These are phyloP conservation scores for Ceratobasidium theobromae DNA, from an alignment of 1,284 basidiomycete genomes.

Conservation along the genomic window DNA sequence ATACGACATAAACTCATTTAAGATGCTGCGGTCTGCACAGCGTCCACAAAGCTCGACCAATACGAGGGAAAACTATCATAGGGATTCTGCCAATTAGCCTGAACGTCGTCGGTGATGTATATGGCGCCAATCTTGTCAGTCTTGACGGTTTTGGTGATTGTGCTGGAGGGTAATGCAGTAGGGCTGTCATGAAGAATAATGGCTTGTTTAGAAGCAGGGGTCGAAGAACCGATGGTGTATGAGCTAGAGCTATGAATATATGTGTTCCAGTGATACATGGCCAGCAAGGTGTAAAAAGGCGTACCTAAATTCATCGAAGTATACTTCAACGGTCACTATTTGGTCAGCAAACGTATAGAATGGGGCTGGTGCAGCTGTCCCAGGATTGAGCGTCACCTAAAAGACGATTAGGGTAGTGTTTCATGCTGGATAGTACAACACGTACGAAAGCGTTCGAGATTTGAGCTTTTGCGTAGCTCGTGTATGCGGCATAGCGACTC, in stretches of 20 bases:
- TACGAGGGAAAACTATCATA: slow-evolving; percentile 18
- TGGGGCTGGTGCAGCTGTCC: slow-evolving; percentile 30
- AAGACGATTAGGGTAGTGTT: not conserved
- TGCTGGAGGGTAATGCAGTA: slow-evolving; percentile 43
- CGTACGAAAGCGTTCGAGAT: slow-evolving; percentile 13
- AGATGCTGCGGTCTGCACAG: slow-evolving; percentile 13
- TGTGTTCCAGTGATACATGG: not conserved
- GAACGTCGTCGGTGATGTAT: slow-evolving; percentile 44
- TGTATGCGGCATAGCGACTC: not conserved
- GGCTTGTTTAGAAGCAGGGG: slow-evolving; percentile 40
- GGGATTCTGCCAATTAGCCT: not conserved
- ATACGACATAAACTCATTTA: not conserved
- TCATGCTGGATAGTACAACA: not conserved
- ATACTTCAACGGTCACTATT: slow-evolving; percentile 39
- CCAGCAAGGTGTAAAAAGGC: not conserved
- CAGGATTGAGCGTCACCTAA: slow-evolving; percentile 30
- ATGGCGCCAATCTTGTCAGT: slow-evolving; percentile 46
- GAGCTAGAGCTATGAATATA: not conserved
- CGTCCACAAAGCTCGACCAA: slow-evolving; percentile 11
- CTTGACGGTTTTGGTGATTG: slow-evolving; percentile 43
- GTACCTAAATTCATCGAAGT: slow-evolving; percentile 39
- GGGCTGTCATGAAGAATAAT: slow-evolving; percentile 40
- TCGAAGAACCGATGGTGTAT: slow-evolving; percentile 36
- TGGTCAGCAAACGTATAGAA: slow-evolving; percentile 40
- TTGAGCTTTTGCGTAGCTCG: slow-evolving; percentile 1